A percentile compares a stretch with the other conserved stretches of the same genome.
phyloP scores from a whole-genome alignment of 73 alveolate genomes.

The Tetrahymena malaccensis region DNA sequence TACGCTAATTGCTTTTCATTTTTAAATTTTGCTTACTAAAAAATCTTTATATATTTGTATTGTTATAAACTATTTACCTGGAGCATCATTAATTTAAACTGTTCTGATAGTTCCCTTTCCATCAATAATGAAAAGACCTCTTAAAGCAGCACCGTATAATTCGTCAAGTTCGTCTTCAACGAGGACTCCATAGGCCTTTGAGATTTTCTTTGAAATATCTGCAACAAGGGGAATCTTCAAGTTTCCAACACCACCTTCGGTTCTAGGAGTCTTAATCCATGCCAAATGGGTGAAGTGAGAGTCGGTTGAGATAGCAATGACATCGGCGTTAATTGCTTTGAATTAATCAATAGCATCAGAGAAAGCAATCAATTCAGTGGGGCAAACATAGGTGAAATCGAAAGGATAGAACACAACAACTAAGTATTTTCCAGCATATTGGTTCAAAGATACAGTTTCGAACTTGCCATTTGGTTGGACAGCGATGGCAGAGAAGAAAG shows the following conservation, averaged over 20 bases:
- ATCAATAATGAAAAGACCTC: constrained; percentile 96
- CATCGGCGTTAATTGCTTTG: constrained; percentile 79
- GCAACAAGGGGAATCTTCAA: constrained; percentile 93
- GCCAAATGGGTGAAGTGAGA: constrained; percentile 91
- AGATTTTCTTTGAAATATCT: constrained; percentile 78
- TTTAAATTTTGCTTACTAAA: not conserved
- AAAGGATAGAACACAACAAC: constrained; percentile 96
- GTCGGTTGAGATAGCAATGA: constrained; percentile 89
- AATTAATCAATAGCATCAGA: constrained; percentile 83
- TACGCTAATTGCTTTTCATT: not conserved
- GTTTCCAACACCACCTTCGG: constrained; percentile 93
- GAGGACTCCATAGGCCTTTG: constrained; percentile 87
- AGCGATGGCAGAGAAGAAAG: constrained; percentile 36
- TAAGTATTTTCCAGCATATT: constrained; percentile 76
- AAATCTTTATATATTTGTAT: not conserved
- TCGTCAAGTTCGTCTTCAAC: constrained; percentile 67
- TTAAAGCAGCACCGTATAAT: constrained; percentile 68
- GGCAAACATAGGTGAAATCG: constrained; percentile 98
- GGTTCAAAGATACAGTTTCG: constrained; percentile 13
- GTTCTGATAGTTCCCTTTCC: constrained; percentile 90
- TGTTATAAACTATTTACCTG: constrained; percentile 7
- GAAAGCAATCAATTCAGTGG: constrained; percentile 96
- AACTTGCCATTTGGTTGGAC: constrained; percentile 32
- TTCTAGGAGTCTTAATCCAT: constrained; percentile 72
- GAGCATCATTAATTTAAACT: constrained; percentile 86